phyloP scores from a whole-genome alignment of 2,329 filamentous ascomycete genomes.

The Penicillium sumatraense region DNA sequence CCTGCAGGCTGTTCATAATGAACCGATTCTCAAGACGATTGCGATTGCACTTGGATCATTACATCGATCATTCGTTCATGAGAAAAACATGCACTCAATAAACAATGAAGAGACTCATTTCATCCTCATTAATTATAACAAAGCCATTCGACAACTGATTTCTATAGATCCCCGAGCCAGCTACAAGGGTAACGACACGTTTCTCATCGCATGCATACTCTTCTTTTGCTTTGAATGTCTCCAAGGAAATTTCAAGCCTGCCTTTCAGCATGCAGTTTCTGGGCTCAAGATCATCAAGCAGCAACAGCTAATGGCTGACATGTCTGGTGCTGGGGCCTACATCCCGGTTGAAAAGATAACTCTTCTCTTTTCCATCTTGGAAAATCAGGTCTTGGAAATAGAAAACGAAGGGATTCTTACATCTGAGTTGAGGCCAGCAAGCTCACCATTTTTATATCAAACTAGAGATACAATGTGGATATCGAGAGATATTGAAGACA shows the following conservation, averaged over 20 bases:
- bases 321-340: neutral
- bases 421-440: conserved; percentile 5
- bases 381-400: conserved; percentile 26
- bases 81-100: neutral
- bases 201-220: conserved; percentile 54
- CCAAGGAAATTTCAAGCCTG: conserved; percentile 54
- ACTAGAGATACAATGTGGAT: neutral
- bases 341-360: conserved; percentile 17
- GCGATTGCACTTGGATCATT: conserved; percentile 55
- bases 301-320: conserved; percentile 5
- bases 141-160: conserved; percentile 49
- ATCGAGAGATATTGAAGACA: conserved; percentile 11
- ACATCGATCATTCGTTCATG: conserved; percentile 43
- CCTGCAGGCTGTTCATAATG: conserved; percentile 50
- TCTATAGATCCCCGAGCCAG: conserved; percentile 40
- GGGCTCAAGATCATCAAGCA: conserved; percentile 35
- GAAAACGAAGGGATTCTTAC: conserved; percentile 11
- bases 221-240: conserved; percentile 62
- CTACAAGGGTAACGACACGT: conserved; percentile 36
- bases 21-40: conserved; percentile 54
- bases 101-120: conserved; percentile 33
- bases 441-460: conserved; percentile 3
- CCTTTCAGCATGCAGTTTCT: conserved; percentile 42
- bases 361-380: conserved; percentile 19
- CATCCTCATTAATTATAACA: conserved; percentile 53